Conservation (phyloP, 2,329 filamentous ascomycete genomes). For the Microdochium bolleyi region DNA sequence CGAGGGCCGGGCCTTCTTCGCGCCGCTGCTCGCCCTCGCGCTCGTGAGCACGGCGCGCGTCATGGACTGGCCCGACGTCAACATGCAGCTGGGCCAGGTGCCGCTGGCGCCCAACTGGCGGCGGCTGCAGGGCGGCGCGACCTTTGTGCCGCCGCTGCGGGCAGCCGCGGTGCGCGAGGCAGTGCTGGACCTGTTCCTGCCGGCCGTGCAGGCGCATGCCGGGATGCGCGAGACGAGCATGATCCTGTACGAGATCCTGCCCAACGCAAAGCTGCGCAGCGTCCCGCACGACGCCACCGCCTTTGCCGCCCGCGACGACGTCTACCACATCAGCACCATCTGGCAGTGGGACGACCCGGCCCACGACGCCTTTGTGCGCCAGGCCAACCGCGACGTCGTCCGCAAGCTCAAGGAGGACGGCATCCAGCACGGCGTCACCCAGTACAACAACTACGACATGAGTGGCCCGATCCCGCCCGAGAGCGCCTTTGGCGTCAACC, state of each 20-base stretch:
- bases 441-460: constrained; percentile 21
- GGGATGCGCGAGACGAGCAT: constrained; percentile 18
- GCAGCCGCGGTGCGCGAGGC: constrained; percentile 17
- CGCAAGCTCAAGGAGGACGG: constrained; percentile 14
- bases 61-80: constrained; percentile 32
- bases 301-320: constrained; percentile 33
- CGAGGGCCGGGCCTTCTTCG: constrained; percentile 25
- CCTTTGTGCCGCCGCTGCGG: constrained; percentile 31
- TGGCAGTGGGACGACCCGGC: constrained; percentile 29
- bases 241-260: constrained; percentile 32
- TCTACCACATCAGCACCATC: constrained; percentile 31
- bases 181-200: constrained; percentile 20
- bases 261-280: constrained; percentile 26
- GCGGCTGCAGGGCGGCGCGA: constrained; percentile 31
- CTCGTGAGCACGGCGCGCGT: constrained; percentile 25
- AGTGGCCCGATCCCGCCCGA: constrained; percentile 12
- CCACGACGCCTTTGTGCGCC: constrained; percentile 25
- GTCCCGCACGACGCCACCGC: constrained; percentile 28
- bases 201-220: constrained; percentile 10
- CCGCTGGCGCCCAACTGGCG: constrained; percentile 26
- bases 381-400: constrained; percentile 27
- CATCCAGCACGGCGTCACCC: constrained; percentile 14
- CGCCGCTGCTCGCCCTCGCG: constrained; percentile 26
- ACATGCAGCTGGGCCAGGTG: constrained; percentile 24
- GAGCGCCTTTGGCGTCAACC: constrained; percentile 22